A percentile compares a stretch with the other conserved stretches of the same genome.
These are phyloP conservation scores for Exsudoporus floridanus DNA, from an alignment of 1,284 basidiomycete species.

Conservation along the genomic window DNA sequence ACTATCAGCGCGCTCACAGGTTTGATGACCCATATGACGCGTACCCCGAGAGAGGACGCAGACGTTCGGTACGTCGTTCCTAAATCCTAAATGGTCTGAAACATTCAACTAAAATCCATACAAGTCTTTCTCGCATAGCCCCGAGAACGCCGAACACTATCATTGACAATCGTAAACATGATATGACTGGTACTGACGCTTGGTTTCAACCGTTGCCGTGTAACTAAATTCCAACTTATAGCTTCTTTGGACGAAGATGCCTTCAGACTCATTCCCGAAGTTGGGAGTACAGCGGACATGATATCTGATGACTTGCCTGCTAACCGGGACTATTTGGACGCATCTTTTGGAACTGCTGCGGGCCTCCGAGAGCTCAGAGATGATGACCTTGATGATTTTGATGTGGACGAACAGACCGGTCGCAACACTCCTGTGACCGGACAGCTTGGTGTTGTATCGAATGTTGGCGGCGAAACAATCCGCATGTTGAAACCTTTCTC, in stretches of 20 bases:
- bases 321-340: constrained; percentile 85
- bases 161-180: constrained; percentile 10
- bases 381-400: constrained; percentile 69
- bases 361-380: constrained; percentile 71
- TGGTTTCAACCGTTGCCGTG: neutral
- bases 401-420: constrained; percentile 42
- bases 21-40: constrained; percentile 50
- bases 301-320: constrained; percentile 89
- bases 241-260: constrained; percentile 85
- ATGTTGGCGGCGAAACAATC: constrained; percentile 81
- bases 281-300: constrained; percentile 82
- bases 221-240: constrained; percentile 31
- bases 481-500: constrained; percentile 68
- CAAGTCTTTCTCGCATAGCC: constrained; percentile 13
- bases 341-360: constrained; percentile 73
- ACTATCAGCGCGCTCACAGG: constrained; percentile 54
- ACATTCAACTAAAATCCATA: neutral
- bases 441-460: constrained; percentile 54
- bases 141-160: constrained; percentile 11
- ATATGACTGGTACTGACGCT: constrained; percentile 35
- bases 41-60: constrained; percentile 39
- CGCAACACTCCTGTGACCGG: constrained; percentile 23
- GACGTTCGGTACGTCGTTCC: constrained; percentile 40
- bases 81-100: neutral
- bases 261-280: constrained; percentile 71